These are phyloP conservation scores for Candida nanaspora DNA, from an alignment of 805 yeast species.

Conservation along the genomic window DNA sequence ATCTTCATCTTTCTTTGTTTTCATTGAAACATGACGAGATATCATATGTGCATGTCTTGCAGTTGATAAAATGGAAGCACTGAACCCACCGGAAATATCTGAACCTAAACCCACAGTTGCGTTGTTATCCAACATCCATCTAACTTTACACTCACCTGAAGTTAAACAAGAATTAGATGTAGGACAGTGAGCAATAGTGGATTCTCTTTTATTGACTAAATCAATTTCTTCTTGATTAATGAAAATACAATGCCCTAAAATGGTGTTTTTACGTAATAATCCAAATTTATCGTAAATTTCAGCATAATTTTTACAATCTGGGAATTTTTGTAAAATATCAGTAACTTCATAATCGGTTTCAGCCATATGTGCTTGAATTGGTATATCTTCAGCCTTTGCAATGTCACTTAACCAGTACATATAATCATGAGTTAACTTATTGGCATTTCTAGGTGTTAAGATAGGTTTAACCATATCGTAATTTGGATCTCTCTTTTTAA, in stretches of 20 bases:
- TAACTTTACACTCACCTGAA: conserved; percentile 84
- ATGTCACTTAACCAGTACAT: conserved; percentile 58
- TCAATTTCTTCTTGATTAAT: conserved; percentile 56
- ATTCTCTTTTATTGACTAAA: conserved; percentile 41
- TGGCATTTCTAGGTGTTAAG: conserved; percentile 91
- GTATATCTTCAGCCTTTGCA: conserved; percentile 41
- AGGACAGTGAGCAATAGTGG: conserved; percentile 92
- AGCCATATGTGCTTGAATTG: conserved; percentile 85
- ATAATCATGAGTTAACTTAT: conserved; percentile 64
- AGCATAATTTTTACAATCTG: conserved; percentile 61
- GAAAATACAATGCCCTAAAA: conserved; percentile 87
- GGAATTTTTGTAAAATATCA: conserved; percentile 68
- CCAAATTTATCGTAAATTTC: conserved; percentile 66
- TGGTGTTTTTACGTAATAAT: conserved; percentile 57
- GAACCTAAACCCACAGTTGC: conserved; percentile 79
- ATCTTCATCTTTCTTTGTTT: conserved; percentile 32
- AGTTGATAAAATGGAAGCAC: conserved; percentile 54
- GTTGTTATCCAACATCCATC: conserved; percentile 54
- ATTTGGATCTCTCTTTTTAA: conserved; percentile 44
- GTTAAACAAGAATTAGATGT: conserved; percentile 82
- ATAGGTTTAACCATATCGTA: conserved; percentile 59
- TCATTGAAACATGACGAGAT: conserved; percentile 65
- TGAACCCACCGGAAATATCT: conserved; percentile 72
- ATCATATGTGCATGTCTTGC: conserved; percentile 68
- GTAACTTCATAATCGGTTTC: conserved; percentile 73